Evolutionary conservation across 2,329 filamentous ascomycete species (phyloP).

Genomic region (Aureobasidium sp.): DNA sequence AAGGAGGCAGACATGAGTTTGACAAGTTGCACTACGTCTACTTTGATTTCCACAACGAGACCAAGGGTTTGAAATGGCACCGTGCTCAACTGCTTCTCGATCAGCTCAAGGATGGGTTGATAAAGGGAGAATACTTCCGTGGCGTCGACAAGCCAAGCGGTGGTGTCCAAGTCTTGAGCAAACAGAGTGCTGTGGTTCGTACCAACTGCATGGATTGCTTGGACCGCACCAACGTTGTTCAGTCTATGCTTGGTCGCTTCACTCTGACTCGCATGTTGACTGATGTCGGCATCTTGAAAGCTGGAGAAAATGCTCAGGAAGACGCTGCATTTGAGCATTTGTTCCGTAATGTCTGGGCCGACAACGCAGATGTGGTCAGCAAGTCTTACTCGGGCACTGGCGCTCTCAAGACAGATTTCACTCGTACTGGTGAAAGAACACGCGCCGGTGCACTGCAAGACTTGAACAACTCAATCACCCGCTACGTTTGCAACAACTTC

Average conservation of each 20-base stretch:
- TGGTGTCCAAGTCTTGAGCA: conserved; percentile 68
- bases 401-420: conserved; percentile 96
- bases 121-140: conserved; percentile 83
- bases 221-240: conserved; percentile 94
- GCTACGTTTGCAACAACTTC: conserved; percentile 94
- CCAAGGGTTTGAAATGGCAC: conserved; percentile 90
- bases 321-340: conserved; percentile 78
- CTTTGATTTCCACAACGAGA: conserved; percentile 98
- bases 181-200: conserved; percentile 83
- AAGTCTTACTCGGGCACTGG: conserved; percentile 91
- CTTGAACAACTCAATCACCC: conserved; percentile 75
- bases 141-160: conserved; percentile 79
- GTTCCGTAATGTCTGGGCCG: conserved; percentile 97
- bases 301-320: conserved; percentile 70
- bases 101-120: conserved; percentile 66
- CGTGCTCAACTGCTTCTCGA: conserved; percentile 82
- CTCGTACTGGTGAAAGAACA: conserved; percentile 83
- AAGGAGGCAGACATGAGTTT: conserved; percentile 54
- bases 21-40: conserved; percentile 93
- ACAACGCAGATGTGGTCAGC: conserved; percentile 94
- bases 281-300: conserved; percentile 70
- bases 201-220: conserved; percentile 99
- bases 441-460: conserved; percentile 80
- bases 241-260: conserved; percentile 91
- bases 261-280: conserved; percentile 82